Conservation (phyloP, 2,329 filamentous ascomycete genomes). For the Dryadomyces quercivorus region DNA sequence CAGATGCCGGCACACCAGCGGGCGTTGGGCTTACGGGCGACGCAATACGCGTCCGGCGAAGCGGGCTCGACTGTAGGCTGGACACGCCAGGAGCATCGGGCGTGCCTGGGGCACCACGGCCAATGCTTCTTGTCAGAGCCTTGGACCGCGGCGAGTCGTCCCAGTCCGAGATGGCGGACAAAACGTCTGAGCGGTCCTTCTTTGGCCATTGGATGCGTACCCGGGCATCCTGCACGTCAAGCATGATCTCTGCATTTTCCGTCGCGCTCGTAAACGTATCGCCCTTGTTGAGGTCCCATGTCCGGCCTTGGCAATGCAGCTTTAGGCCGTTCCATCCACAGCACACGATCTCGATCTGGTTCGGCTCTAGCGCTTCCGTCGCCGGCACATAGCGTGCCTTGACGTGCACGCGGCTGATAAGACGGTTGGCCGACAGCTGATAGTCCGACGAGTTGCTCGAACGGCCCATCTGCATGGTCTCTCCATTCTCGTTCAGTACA, state of each 20-base stretch:
- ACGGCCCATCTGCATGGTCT: slow-evolving; percentile 74
- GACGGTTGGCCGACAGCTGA: slow-evolving; percentile 81
- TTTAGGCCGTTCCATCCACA: slow-evolving; percentile 93
- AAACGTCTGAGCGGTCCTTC: slow-evolving; percentile 26
- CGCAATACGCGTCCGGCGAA: slow-evolving; percentile 47
- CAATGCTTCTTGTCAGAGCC: slow-evolving; percentile 11
- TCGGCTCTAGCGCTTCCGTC: slow-evolving; percentile 52
- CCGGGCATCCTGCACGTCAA: slow-evolving; percentile 87
- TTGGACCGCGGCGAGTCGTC: slow-evolving; percentile 45
- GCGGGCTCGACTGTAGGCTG: slow-evolving; percentile 45
- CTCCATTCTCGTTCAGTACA: slow-evolving; percentile 69
- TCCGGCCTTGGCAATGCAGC: slow-evolving; percentile 78
- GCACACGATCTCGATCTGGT: slow-evolving; percentile 79
- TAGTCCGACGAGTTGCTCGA: slow-evolving; percentile 94
- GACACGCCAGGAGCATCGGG: slow-evolving; percentile 13
- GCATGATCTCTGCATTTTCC: slow-evolving; percentile 78
- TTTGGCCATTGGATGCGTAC: slow-evolving; percentile 82
- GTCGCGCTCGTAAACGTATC: slow-evolving; percentile 86
- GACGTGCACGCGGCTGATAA: slow-evolving; percentile 89
- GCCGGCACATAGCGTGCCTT: slow-evolving; percentile 73
- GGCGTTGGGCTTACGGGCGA: slow-evolving; percentile 64
- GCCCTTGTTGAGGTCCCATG: slow-evolving; percentile 76
- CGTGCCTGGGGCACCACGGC: slow-evolving; percentile 11
- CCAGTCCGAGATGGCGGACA: slow-evolving; percentile 52
- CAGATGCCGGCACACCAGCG: slow-evolving; percentile 27